Percentiles rank a stretch among this genome's conserved stretches.
Conservation (phyloP, 2,329 filamentous ascomycete species). For the Penicillium brevicompactum region DNA sequence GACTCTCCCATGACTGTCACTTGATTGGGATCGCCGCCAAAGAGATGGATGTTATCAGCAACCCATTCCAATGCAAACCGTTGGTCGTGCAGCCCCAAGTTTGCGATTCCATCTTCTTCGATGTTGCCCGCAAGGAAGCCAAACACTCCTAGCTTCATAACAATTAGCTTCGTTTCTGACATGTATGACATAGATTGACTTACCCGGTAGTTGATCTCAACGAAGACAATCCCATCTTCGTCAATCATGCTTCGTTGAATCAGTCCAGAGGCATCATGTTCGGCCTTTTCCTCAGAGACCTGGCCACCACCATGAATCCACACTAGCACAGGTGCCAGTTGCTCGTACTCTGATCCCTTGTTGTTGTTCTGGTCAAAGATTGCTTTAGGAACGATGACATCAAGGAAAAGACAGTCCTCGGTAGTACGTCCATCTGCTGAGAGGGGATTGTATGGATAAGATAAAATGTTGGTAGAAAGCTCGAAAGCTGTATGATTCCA, state of each 20-base stretch:
- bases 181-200: neutral
- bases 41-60: conserved; percentile 7
- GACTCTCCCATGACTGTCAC: conserved; percentile 1
- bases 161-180: neutral
- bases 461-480: neutral
- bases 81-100: conserved; percentile 9
- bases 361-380: neutral
- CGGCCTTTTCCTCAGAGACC: neutral
- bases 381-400: neutral
- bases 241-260: neutral
- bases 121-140: neutral
- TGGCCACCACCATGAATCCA: conserved; percentile 1
- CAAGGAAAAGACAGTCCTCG: neutral
- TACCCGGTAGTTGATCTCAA: neutral
- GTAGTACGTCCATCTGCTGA: neutral
- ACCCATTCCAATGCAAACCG: conserved; percentile 16
- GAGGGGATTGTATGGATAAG: neutral
- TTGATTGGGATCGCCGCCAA: conserved; percentile 8
- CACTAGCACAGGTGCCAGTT: neutral
- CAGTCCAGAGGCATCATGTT: neutral
- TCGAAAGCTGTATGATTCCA: neutral
- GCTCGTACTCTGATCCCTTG: neutral
- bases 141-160: neutral
- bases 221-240: neutral
- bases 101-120: neutral